phyloP scores from a whole-genome alignment of 2,329 filamentous ascomycete species.

The Neospermospora avenae region DNA sequence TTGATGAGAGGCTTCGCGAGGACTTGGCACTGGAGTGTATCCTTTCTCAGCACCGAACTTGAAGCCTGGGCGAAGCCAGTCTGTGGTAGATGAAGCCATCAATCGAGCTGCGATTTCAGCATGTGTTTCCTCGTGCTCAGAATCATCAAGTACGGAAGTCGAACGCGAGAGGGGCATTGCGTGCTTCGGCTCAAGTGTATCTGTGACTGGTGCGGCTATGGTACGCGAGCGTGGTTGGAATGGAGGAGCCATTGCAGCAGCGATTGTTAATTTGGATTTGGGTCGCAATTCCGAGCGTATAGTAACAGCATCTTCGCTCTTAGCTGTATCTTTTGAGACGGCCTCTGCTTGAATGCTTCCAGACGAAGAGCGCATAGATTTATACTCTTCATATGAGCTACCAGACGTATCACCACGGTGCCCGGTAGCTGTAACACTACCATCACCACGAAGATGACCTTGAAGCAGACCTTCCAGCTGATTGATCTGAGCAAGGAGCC shows the following conservation, averaged over 20 bases:
- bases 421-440: not conserved
- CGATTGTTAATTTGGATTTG: slow-evolving; percentile 32
- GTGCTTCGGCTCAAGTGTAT: not conserved
- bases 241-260: slow-evolving; percentile 35
- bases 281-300: slow-evolving; percentile 11
- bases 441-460: slow-evolving; percentile 22
- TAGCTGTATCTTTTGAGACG: not conserved
- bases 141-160: not conserved
- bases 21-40: slow-evolving; percentile 15
- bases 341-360: not conserved
- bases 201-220: not conserved
- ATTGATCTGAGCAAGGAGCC: slow-evolving; percentile 38
- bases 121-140: slow-evolving; percentile 13
- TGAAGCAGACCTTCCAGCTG: slow-evolving; percentile 26
- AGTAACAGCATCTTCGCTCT: not conserved
- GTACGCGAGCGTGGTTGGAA: slow-evolving; percentile 34
- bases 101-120: slow-evolving; percentile 26
- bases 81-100: slow-evolving; percentile 20
- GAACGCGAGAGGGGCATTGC: not conserved
- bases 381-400: not conserved
- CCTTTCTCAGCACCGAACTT: slow-evolving; percentile 7
- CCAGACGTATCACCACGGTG: not conserved
- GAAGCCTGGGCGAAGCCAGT: slow-evolving; percentile 20
- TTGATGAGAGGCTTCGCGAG: slow-evolving; percentile 12
- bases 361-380: not conserved